A percentile compares a stretch with the other conserved stretches of the same genome.
Conservation (phyloP, 805 yeast species). For the Pichia scutulata region DNA sequence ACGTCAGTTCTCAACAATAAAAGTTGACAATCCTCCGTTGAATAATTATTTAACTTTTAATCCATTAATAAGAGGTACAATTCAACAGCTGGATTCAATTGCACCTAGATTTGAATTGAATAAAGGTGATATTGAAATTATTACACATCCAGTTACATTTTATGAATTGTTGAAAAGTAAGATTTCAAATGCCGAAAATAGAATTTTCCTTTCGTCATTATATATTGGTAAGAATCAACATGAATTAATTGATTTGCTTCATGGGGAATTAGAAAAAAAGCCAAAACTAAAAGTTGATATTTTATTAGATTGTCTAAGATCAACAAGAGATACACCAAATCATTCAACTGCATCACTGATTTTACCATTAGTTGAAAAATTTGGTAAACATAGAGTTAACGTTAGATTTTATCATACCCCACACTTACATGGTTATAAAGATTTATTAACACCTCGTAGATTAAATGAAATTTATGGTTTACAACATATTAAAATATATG, state of each 20-base stretch:
- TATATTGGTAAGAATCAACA: conserved; percentile 79
- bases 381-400: conserved; percentile 62
- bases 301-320: conserved; percentile 80
- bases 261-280: conserved; percentile 50
- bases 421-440: conserved; percentile 59
- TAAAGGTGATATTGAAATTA: conserved; percentile 49
- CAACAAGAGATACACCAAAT: conserved; percentile 86
- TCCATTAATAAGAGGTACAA: conserved; percentile 23
- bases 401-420: conserved; percentile 89
- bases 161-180: conserved; percentile 56
- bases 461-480: conserved; percentile 88
- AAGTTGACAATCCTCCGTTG: conserved; percentile 22
- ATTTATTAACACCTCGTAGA: conserved; percentile 64
- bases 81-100: conserved; percentile 47
- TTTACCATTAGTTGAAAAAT: conserved; percentile 54
- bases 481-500: conserved; percentile 96
- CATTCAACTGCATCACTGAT: conserved; percentile 71
- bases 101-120: conserved; percentile 62
- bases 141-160: conserved; percentile 64
- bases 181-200: conserved; percentile 50
- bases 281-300: conserved; percentile 61
- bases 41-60: conserved; percentile 21
- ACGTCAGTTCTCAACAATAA: conserved; percentile 17
- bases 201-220: conserved; percentile 77
- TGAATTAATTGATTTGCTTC: conserved; percentile 62